phyloP scores from a whole-genome alignment of 2,329 filamentous ascomycete genomes.

The Tolypocladium endophyticum region DNA sequence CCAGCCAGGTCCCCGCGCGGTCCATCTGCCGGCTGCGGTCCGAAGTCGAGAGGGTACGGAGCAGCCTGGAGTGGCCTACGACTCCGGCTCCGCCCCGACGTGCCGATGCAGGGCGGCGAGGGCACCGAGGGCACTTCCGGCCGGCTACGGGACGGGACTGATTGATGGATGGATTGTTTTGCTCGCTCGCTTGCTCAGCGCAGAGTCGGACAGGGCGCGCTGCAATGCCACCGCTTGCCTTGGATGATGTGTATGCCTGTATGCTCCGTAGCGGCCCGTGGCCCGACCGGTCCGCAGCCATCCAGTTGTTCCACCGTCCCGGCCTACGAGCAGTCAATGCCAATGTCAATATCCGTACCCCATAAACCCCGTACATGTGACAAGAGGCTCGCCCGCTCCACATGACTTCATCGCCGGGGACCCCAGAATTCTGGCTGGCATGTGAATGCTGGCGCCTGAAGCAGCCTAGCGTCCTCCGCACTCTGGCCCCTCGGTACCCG shows the following conservation, averaged over 20 bases:
- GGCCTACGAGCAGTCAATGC: no score
- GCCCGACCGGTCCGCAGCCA: no score
- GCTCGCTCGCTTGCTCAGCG: no score
- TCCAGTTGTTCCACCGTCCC: no score
- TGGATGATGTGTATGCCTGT: no score
- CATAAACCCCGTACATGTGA: neutral
- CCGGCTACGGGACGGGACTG: no score
- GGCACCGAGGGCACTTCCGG: no score
- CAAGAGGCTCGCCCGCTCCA: neutral
- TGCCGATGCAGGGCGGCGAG: neutral
- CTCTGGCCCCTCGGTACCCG: conserved; percentile 15
- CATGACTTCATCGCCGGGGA: conserved; percentile 12
- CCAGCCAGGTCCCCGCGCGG: neutral
- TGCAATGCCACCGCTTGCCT: no score
- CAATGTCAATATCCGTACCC: no score
- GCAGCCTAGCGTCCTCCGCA: conserved; percentile 14
- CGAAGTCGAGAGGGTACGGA: neutral
- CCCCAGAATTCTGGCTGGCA: conserved; percentile 9
- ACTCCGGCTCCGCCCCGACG: neutral
- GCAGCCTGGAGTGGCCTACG: neutral
- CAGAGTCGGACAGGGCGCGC: no score
- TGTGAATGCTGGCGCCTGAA: conserved; percentile 15
- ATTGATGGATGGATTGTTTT: no score
- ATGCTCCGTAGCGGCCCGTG: no score
- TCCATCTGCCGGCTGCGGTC: neutral